Base-by-base conservation (phyloP, 2,329 filamentous ascomycete genomes). In the Fusarium devonianum region DNA sequence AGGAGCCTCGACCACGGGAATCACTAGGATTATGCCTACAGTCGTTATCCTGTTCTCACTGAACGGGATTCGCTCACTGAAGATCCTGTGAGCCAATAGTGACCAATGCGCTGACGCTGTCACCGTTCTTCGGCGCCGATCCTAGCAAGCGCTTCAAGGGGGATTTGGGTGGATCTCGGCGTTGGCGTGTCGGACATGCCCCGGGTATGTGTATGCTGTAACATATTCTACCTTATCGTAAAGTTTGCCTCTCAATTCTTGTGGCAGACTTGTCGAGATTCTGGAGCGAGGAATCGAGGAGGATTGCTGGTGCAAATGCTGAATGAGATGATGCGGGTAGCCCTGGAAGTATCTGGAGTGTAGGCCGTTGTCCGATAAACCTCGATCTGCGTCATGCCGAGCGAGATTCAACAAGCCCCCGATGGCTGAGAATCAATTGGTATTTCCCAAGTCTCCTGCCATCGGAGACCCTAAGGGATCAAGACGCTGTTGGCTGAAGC, bases 401-500 rank as follows among this genome's bases (percentile, higher is more conserved):
- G n/a, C 30, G 2, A 18, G 9, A n/a, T 9, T 17, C 29, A 28
- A 42, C 25, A 37, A 23, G 14, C 19, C 16, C 22, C 14, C n/a
- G 4, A 12, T 17, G 21, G 11, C 23, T 6, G 28, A 14, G 22
- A 33, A 19, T 14, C 19, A 11, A 33, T 28, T 32, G 13, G 11
- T 19, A 42, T 35, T 46, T 19, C 11, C 2, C 25, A 21, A n/a
- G 42, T 25, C 34, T 21, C 19, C 34, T 22, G 29, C 42, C 30
- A 26, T 39, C 25, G 37, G 28, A 29, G 29, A 44, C 26, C 30
- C 41, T 29, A 35, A 45, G 38, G 54, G 25, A 45, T 56, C 41
- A 25, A 57, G 53, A 47, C 38, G 32, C 38, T 30, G 40, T 14
- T 49, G 26, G 26, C 28, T 30, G 26, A 37, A 33, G 39, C 42